Conservation (phyloP, 306 rosid genomes). For the Dryas drummondii region DNA sequence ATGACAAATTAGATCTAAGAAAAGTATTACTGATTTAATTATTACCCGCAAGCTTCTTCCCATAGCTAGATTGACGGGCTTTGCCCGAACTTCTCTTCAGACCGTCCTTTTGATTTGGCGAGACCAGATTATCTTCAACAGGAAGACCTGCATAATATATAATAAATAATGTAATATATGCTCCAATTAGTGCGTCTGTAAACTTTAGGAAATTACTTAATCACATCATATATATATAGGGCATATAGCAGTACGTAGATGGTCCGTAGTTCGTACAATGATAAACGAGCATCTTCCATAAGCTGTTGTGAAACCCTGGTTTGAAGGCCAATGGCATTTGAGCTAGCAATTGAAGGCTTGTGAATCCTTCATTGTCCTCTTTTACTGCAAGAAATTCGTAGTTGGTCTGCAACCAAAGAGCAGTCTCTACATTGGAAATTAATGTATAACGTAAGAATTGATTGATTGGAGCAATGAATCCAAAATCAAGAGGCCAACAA, state of each 20-base stretch:
- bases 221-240: too few species aligned
- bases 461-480: too few species aligned
- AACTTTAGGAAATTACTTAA: too few species aligned
- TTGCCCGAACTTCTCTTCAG: background rate
- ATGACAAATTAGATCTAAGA: too few species aligned
- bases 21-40: too few species aligned
- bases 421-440: background rate
- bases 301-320: background rate
- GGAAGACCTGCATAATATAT: background rate
- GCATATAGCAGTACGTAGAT: background rate
- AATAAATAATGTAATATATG: too few species aligned
- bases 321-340: conserved; percentile 22
- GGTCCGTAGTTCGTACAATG: background rate
- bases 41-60: background rate
- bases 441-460: too few species aligned
- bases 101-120: background rate
- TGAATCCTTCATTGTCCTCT: background rate
- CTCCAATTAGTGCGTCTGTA: too few species aligned
- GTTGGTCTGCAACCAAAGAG: conserved; percentile 3
- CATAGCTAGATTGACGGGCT: background rate
- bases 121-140: background rate
- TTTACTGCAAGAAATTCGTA: conserved; percentile 4
- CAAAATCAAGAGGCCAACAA: too few species aligned
- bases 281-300: background rate
- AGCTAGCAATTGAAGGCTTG: conserved; percentile 24